A percentile compares a stretch with the other conserved stretches of the same genome.
phyloP scores from a whole-genome alignment of 768 basidiomycete genomes.

The Rhodotorula sphaerocarpa region DNA sequence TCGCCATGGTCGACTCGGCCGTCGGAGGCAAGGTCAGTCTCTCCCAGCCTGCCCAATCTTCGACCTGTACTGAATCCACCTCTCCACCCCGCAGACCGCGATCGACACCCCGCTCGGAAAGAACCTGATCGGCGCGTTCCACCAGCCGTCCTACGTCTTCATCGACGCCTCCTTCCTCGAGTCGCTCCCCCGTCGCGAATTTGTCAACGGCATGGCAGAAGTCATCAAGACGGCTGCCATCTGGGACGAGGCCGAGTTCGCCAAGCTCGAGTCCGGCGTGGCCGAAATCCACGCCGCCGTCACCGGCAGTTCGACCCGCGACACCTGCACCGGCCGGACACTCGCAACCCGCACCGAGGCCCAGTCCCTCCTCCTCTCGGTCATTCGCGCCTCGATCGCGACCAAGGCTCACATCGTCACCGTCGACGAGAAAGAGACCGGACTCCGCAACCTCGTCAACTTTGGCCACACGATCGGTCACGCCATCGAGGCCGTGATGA shows the following conservation, averaged over 20 bases:
- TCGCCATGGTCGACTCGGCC: constrained; percentile 98
- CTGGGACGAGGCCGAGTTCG: constrained; percentile 86
- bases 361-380: constrained; percentile 77
- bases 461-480: constrained; percentile 98
- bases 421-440: constrained; percentile 90
- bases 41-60: too few relatives aligned
- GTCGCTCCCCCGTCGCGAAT: constrained; percentile 80
- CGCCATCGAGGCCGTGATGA: constrained; percentile 92
- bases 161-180: constrained; percentile 94
- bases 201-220: constrained; percentile 99
- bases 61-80: neutral
- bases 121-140: constrained; percentile 96
- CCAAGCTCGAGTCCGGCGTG: constrained; percentile 73
- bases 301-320: constrained; percentile 53
- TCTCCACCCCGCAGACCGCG: constrained; percentile 54
- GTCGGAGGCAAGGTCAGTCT: constrained; percentile 74
- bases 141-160: constrained; percentile 96
- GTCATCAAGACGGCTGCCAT: constrained; percentile 99
- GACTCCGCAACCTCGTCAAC: constrained; percentile 95
- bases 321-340: constrained; percentile 49
- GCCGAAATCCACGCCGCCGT: constrained; percentile 77
- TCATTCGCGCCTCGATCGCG: constrained; percentile 85
- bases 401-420: constrained; percentile 98
- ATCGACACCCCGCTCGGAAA: constrained; percentile 97
- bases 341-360: constrained; percentile 56